phyloP scores from a whole-genome alignment of 306 rosid genomes.

The Prunus fruticosa region DNA sequence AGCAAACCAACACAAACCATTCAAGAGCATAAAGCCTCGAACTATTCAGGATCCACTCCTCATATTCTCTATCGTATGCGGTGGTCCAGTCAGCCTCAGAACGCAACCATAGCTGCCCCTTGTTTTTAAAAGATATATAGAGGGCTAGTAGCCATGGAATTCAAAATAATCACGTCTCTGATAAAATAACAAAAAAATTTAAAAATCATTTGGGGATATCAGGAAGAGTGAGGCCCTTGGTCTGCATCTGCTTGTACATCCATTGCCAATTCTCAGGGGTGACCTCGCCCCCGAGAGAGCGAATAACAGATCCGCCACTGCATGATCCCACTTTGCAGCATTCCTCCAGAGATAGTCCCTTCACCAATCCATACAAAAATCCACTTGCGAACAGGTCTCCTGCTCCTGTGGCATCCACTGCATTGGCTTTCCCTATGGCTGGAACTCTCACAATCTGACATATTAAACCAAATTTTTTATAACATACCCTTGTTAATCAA shows the following conservation, averaged over 20 bases:
- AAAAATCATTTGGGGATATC: slow-evolving; percentile 25
- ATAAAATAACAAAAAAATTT: background rate
- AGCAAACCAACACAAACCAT: background rate
- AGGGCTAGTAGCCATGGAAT: background rate
- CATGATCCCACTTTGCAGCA: slow-evolving; percentile 91
- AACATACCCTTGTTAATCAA: background rate
- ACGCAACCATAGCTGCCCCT: slow-evolving; percentile 18
- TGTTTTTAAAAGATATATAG: slow-evolving; percentile 9
- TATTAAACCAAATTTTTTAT: background rate
- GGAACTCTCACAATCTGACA: slow-evolving; percentile 63
- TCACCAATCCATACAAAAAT: slow-evolving; percentile 79
- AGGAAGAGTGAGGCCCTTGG: slow-evolving; percentile 60
- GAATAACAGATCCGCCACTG: slow-evolving; percentile 91
- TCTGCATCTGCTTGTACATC: slow-evolving; percentile 91
- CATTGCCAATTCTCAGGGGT: slow-evolving; percentile 78
- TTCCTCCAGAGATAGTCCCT: slow-evolving; percentile 77
- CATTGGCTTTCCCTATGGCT: slow-evolving; percentile 73
- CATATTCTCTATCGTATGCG: no score
- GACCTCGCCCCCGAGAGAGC: slow-evolving; percentile 89
- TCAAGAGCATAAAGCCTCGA: background rate
- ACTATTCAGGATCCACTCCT: background rate
- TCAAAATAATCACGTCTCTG: background rate
- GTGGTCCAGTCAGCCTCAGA: background rate
- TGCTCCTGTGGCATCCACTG: slow-evolving; percentile 92
- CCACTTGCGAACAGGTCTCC: slow-evolving; percentile 98